Evolutionary conservation across 306 rosid genomes (phyloP).

Genomic region (Prinsepia uniflora): DNA sequence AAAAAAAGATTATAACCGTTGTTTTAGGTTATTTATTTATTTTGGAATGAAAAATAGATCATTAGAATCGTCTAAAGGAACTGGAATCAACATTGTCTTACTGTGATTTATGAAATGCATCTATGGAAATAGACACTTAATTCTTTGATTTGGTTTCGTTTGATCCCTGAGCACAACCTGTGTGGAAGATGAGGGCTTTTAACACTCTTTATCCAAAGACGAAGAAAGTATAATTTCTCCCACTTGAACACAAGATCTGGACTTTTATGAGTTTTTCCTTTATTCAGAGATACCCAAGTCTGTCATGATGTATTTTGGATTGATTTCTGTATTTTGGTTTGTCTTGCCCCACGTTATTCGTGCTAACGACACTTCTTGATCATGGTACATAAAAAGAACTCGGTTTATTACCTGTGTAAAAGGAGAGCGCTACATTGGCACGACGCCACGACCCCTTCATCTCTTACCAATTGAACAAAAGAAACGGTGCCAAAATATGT

Average conservation of each 20-base stretch:
- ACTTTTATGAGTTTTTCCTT: neutral
- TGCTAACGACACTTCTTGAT: too few species aligned
- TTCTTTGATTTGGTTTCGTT: neutral
- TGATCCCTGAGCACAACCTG: neutral
- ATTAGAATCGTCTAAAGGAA: neutral
- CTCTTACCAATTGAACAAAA: neutral
- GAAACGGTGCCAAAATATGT: neutral
- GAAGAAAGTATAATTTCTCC: neutral
- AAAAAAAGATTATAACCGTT: neutral
- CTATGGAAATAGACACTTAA: too few species aligned
- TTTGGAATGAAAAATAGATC: neutral
- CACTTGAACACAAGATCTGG: too few species aligned
- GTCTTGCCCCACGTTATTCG: too few species aligned
- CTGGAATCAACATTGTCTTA: neutral
- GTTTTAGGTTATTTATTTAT: constrained; percentile 18
- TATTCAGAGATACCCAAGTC: neutral
- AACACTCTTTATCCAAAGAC: neutral
- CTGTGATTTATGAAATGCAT: neutral
- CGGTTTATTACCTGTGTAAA: neutral
- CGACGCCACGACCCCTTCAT: constrained; percentile 2
- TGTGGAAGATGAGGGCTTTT: neutral
- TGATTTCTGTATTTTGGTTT: too few species aligned
- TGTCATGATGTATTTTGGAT: too few species aligned
- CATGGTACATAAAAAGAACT: neutral
- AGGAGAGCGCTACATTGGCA: constrained; percentile 11